These are phyloP conservation scores for Zea mays DNA, from an alignment of 176 grass and related monocot species.

Conservation along the genomic window DNA sequence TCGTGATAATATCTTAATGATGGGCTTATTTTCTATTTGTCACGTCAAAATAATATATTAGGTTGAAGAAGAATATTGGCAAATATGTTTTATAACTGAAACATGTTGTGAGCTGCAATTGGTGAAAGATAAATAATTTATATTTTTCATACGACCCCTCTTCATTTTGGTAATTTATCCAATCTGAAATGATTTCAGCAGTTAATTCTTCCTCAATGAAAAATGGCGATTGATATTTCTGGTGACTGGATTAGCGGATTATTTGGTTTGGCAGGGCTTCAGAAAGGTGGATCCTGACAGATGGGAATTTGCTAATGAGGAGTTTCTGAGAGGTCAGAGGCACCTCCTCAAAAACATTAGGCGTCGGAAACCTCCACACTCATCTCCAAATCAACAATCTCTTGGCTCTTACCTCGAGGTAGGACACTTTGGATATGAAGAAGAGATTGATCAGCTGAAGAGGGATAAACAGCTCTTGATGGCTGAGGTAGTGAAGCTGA, in stretches of 20 bases:
- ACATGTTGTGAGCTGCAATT: slow-evolving; percentile 30
- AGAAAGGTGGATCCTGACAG: slow-evolving; percentile 94
- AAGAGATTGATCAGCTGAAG: slow-evolving; percentile 68
- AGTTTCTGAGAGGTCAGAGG: slow-evolving; percentile 81
- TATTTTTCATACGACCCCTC: slow-evolving; percentile 15
- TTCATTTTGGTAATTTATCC: slow-evolving; percentile 15
- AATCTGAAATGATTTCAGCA: background rate
- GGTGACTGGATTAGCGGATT: background rate
- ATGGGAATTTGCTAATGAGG: slow-evolving; percentile 97
- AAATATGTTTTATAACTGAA: slow-evolving; percentile 44
- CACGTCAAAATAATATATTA: slow-evolving; percentile 46
- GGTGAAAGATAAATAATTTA: slow-evolving; percentile 47
- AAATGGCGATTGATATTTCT: slow-evolving; percentile 30
- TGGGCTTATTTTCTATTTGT: slow-evolving; percentile 43
- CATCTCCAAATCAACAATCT: slow-evolving; percentile 54
- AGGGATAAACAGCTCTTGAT: slow-evolving; percentile 79
- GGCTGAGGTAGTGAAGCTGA: slow-evolving; percentile 83
- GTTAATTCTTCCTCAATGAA: background rate
- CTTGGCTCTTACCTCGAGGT: slow-evolving; percentile 79
- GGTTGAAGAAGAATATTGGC: slow-evolving; percentile 51
- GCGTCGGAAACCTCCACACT: slow-evolving; percentile 63
- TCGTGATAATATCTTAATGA: slow-evolving; percentile 21
- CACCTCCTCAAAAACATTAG: slow-evolving; percentile 89
- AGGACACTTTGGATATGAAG: slow-evolving; percentile 78
- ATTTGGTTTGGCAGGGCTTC: slow-evolving; percentile 67